phyloP scores from a whole-genome alignment of 805 yeast genomes.

The Metschnikowia lochheadii region DNA sequence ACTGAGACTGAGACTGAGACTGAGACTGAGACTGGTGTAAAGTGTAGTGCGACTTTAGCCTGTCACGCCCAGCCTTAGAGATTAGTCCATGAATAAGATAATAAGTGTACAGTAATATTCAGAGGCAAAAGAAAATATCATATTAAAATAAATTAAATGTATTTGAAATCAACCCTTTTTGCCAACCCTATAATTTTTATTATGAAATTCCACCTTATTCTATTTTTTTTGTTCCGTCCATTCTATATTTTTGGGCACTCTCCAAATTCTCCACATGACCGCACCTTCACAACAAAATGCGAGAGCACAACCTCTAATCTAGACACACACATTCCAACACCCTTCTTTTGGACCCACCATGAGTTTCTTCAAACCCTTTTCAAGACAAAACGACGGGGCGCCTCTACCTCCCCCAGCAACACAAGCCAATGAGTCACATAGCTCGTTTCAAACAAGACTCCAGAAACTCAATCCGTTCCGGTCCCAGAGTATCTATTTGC shows the following conservation, averaged over 20 bases:
- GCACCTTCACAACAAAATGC: neutral
- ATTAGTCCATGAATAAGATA: too few species aligned
- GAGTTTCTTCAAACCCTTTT: constrained; percentile 39
- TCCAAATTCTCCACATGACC: neutral
- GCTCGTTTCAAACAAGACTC: constrained; percentile 27
- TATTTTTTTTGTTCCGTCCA: neutral
- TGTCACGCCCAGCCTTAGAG: neutral
- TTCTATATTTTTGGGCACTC: too few species aligned
- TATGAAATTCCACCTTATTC: too few species aligned
- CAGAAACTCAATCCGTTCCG: constrained; percentile 39
- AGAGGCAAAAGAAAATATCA: too few species aligned
- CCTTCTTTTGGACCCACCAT: constrained; percentile 14
- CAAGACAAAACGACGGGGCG: constrained; percentile 28
- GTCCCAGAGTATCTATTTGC: constrained; percentile 33
- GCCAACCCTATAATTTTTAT: too few species aligned
- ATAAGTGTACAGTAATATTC: too few species aligned
- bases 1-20: neutral
- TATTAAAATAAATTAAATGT: too few species aligned
- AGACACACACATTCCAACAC: too few species aligned
- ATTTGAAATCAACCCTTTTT: too few species aligned
- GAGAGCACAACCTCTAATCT: neutral
- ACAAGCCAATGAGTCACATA: constrained; percentile 16
- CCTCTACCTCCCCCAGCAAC: constrained; percentile 40
- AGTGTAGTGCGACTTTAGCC: neutral
- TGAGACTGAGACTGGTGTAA: neutral